Conservation (phyloP, 108 stramenopile genomes). For the Epithemia pelagica region DNA sequence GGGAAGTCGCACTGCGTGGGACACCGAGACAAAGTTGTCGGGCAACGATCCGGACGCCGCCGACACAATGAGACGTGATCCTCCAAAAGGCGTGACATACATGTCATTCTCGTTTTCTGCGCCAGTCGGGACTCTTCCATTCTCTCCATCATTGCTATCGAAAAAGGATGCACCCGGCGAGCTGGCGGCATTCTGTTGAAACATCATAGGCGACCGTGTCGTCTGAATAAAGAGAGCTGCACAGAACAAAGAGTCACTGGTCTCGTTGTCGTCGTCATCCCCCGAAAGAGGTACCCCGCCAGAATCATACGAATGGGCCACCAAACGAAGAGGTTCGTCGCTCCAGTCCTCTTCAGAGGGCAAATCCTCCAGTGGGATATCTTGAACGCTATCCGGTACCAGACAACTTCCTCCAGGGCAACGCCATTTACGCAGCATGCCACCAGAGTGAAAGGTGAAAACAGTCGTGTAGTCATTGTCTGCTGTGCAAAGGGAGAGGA, state of each 20-base stretch:
- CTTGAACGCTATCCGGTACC: background rate
- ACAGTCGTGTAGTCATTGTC: slow-evolving; percentile 1
- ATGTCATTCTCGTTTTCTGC: background rate
- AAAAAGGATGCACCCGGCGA: background rate
- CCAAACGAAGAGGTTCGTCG: background rate
- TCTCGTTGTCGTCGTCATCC: background rate
- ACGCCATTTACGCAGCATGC: background rate
- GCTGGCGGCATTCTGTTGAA: background rate
- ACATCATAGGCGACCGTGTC: background rate
- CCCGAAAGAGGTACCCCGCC: background rate
- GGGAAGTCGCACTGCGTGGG: background rate
- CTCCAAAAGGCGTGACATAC: background rate
- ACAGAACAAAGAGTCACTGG: background rate
- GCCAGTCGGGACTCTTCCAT: background rate
- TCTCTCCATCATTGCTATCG: background rate
- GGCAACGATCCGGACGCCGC: background rate
- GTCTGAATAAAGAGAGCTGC: background rate
- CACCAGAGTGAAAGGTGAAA: slow-evolving; percentile 6
- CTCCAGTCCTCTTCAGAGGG: background rate
- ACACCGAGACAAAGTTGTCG: background rate
- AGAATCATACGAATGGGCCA: background rate
- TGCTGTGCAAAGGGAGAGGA: background rate
- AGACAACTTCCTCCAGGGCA: background rate
- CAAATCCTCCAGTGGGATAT: background rate
- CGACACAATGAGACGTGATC: background rate